Conservation (phyloP, 2,329 filamentous ascomycete genomes). For the Beauveria caledonica region DNA sequence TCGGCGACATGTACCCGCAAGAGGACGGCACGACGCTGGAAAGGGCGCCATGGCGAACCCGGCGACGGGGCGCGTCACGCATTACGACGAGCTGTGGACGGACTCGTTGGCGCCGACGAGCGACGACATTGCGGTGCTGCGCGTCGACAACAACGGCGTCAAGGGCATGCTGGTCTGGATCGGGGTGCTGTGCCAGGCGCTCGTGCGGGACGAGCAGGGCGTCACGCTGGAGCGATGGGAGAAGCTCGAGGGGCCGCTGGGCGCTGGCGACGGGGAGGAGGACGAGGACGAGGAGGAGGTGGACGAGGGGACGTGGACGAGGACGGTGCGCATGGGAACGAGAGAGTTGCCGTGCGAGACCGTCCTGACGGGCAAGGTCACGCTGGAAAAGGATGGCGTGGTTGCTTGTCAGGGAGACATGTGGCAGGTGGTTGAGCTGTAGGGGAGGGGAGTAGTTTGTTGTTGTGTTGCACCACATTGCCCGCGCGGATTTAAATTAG, state of each 20-base stretch:
- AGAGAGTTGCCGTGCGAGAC: conserved; percentile 27
- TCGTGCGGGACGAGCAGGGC: conserved; percentile 36
- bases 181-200: conserved; percentile 47
- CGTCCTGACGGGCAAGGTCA: conserved; percentile 14
- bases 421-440: conserved; percentile 28
- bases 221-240: conserved; percentile 49
- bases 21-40: conserved; percentile 40
- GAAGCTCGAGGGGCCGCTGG: conserved; percentile 19
- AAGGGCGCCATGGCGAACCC: conserved; percentile 53
- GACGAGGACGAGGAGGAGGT: conserved; percentile 2
- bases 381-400: conserved; percentile 14
- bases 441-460: background rate
- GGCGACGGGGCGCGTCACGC: conserved; percentile 36
- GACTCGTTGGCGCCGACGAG: conserved; percentile 30
- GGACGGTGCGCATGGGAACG: conserved; percentile 26
- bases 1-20: conserved; percentile 46
- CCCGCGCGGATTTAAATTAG: background rate
- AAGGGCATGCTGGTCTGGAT: conserved; percentile 46
- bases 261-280: background rate
- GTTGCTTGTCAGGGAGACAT: conserved; percentile 18
- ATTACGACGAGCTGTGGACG: conserved; percentile 62
- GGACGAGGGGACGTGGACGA: conserved; percentile 25
- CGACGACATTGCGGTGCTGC: conserved; percentile 31
- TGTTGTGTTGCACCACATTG: background rate
- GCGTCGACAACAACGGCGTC: conserved; percentile 25